These are phyloP conservation scores for Ostreobium quekettii DNA, from an alignment of 139 green algal species.

Conservation along the genomic window DNA sequence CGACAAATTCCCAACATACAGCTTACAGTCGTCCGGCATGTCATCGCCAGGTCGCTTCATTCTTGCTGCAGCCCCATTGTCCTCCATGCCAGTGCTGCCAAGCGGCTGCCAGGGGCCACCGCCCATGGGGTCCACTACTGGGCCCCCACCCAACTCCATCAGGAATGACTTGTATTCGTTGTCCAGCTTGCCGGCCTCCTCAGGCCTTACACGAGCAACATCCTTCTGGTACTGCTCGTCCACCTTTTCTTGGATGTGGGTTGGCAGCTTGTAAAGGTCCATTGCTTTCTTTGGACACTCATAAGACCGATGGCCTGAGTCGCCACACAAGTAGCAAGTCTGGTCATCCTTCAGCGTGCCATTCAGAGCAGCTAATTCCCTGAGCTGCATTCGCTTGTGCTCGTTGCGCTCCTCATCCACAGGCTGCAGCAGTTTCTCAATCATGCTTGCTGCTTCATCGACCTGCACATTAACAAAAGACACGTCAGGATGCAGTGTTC, in stretches of 20 bases:
- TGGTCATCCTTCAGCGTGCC: conserved; percentile 65
- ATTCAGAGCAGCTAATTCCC: conserved; percentile 90
- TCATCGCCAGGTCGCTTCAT: conserved; percentile 33
- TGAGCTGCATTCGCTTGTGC: conserved; percentile 87
- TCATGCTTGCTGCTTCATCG: conserved; percentile 50
- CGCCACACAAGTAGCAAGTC: conserved; percentile 44
- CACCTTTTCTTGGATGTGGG: conserved; percentile 55
- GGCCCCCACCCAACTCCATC: conserved; percentile 61
- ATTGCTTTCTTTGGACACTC: conserved; percentile 42
- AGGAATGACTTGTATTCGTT: conserved; percentile 92
- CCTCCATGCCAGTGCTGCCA: conserved; percentile 32
- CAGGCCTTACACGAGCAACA: conserved; percentile 46
- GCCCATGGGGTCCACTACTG: background rate
- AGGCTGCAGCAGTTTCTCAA: conserved; percentile 73
- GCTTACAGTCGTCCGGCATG: conserved; percentile 54
- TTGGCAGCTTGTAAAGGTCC: conserved; percentile 63
- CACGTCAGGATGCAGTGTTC: too few relatives aligned
- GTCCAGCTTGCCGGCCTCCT: conserved; percentile 54
- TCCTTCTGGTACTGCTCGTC: conserved; percentile 69
- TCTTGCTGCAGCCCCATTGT: background rate
- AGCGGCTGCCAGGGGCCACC: conserved; percentile 20
- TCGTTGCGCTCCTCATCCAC: conserved; percentile 84
- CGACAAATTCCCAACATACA: conserved; percentile 82
- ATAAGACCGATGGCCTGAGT: conserved; percentile 32
- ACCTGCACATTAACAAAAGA: too few relatives aligned